A percentile compares a stretch with the other conserved stretches of the same genome.
Evolutionary conservation across 768 basidiomycete species (phyloP).

Genomic region (Zangia roseola): DNA sequence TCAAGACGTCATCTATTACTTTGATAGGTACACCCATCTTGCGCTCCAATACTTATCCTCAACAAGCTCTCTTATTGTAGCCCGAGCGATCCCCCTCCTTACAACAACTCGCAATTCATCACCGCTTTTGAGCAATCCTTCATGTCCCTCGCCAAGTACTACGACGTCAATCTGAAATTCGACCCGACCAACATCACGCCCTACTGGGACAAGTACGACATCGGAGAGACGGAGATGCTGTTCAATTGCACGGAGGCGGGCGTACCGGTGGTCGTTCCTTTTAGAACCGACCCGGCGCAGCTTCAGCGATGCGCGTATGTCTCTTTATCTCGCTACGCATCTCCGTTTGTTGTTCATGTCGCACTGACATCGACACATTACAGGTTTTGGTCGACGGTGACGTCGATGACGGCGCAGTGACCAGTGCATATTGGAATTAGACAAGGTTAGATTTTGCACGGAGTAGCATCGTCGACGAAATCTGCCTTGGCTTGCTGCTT

Average conservation of each 20-base stretch:
- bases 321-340: neutral
- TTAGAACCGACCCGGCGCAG: neutral
- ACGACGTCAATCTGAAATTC: slow-evolving; percentile 23
- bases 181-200: slow-evolving; percentile 19
- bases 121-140: slow-evolving; percentile 28
- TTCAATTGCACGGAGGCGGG: slow-evolving; percentile 12
- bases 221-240: slow-evolving; percentile 12
- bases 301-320: slow-evolving; percentile 15
- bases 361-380: neutral
- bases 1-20: slow-evolving; percentile 40
- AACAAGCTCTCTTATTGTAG: neutral
- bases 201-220: slow-evolving; percentile 4
- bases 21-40: slow-evolving; percentile 21
- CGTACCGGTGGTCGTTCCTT: neutral
- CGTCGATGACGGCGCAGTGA: slow-evolving; percentile 10
- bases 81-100: slow-evolving; percentile 2
- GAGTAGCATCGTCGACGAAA: too few relatives aligned
- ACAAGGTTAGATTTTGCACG: too few relatives aligned
- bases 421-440: neutral
- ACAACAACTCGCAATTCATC: slow-evolving; percentile 30
- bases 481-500: too few relatives aligned
- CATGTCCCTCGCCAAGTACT: slow-evolving; percentile 19
- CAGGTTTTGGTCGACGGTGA: slow-evolving; percentile 18
- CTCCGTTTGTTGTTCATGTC: too few relatives aligned
- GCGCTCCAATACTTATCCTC: neutral